These are phyloP conservation scores for Trametes cubensis DNA, from an alignment of 768 basidiomycete genomes.

Conservation along the genomic window DNA sequence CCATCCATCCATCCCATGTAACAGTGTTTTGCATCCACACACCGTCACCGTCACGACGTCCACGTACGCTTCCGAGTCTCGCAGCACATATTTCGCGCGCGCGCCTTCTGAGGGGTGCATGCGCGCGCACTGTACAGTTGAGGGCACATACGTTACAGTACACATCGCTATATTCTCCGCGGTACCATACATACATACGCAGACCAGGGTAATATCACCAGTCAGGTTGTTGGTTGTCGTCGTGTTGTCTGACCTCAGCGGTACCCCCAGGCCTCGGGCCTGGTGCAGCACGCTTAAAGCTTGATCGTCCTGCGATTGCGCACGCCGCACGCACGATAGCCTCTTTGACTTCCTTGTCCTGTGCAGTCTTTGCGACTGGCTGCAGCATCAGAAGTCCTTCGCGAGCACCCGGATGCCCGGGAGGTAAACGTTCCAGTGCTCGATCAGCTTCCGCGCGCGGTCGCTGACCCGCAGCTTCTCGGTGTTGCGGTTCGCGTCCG, in stretches of 20 bases:
- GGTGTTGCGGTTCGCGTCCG: background rate
- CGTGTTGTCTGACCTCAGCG: no score
- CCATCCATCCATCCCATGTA: background rate
- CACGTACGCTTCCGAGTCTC: background rate
- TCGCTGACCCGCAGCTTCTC: background rate
- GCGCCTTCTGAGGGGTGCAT: background rate
- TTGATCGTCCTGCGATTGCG: no score
- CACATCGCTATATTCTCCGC: slow-evolving; percentile 15
- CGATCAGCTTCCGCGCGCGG: slow-evolving; percentile 1
- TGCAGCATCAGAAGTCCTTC: no score
- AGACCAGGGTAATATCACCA: background rate
- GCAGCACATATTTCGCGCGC: background rate
- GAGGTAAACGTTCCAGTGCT: background rate
- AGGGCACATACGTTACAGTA: slow-evolving; percentile 11
- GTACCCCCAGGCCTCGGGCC: no score
- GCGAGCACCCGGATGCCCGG: background rate
- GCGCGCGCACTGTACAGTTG: slow-evolving; percentile 13
- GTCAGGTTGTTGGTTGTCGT: background rate
- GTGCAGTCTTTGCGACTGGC: no score
- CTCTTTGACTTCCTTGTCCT: no score
- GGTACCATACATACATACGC: background rate
- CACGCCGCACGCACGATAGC: no score
- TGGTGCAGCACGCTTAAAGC: no score
- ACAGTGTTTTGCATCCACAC: background rate
- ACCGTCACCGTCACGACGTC: background rate